Percentiles rank a stretch among this genome's conserved stretches.
Conservation (phyloP, 176 grass and related monocot genomes). For the Microstegium vimineum region DNA sequence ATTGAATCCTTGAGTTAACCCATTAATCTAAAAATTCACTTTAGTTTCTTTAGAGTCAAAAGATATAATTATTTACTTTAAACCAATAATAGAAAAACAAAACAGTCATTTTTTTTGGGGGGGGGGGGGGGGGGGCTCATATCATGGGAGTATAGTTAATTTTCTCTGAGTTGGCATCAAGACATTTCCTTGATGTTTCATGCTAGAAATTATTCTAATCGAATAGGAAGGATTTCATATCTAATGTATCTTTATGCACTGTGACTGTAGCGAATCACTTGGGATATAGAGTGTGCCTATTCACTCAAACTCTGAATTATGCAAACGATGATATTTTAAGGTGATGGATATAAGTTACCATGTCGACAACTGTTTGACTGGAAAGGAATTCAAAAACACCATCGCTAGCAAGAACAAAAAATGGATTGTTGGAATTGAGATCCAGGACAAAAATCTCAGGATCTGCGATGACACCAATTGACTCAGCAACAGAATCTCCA, state of each 20-base stretch:
- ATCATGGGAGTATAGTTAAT: background rate
- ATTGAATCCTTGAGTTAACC: too few species aligned
- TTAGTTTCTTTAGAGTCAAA: background rate
- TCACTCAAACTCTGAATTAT: background rate
- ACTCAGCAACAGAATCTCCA: constrained; percentile 93
- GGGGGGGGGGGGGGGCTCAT: too few species aligned
- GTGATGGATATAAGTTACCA: constrained; percentile 56
- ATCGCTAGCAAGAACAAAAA: constrained; percentile 97
- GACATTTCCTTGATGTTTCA: background rate
- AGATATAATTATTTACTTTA: background rate
- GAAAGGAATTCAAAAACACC: constrained; percentile 96
- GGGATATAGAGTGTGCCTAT: background rate
- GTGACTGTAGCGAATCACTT: background rate
- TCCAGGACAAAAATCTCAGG: constrained; percentile 86
- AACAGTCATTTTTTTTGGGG: background rate
- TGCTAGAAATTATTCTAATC: background rate
- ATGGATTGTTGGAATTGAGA: constrained; percentile 69
- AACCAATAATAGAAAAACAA: background rate
- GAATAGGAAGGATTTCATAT: constrained; percentile 3
- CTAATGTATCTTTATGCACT: background rate
- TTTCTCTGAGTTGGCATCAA: background rate
- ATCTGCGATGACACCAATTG: constrained; percentile 69
- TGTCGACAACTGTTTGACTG: constrained; percentile 94
- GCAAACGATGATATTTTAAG: background rate
- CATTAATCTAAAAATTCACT: constrained; percentile 52